phyloP scores from a whole-genome alignment of 805 yeast species.

The Pichia thaimueangensis region DNA sequence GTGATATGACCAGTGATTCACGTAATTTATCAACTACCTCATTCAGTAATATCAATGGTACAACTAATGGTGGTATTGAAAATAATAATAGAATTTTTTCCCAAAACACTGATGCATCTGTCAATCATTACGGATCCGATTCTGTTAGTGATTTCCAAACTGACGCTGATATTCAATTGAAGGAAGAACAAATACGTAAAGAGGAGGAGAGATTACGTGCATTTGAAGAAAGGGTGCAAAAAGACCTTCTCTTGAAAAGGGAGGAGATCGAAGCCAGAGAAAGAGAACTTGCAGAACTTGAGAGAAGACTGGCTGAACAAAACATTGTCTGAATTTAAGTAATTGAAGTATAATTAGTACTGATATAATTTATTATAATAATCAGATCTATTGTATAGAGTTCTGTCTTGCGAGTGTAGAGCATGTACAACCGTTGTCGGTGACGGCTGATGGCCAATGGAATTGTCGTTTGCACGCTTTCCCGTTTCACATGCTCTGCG shows the following conservation, averaged over 20 bases:
- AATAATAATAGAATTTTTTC: constrained; percentile 5
- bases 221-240: constrained; percentile 85
- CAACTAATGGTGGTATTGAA: neutral
- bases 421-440: no score
- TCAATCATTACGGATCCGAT: neutral
- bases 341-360: no score
- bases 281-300: constrained; percentile 77
- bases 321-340: constrained; percentile 5
- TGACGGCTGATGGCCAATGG: no score
- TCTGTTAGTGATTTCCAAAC: neutral
- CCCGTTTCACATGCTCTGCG: neutral
- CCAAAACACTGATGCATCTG: constrained; percentile 5
- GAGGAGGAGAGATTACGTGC: constrained; percentile 86
- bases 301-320: constrained; percentile 31
- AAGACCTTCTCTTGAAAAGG: constrained; percentile 72
- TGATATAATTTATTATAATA: no score
- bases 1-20: neutral
- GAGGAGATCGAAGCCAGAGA: constrained; percentile 81
- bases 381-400: no score
- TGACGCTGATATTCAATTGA: constrained; percentile 24
- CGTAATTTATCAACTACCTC: neutral
- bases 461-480: no score
- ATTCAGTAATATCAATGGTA: neutral
- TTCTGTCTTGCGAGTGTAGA: no score
- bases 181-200: constrained; percentile 83